Evolutionary conservation across 257 asterid species (phyloP).

Genomic region (Primulina tabacum): DNA sequence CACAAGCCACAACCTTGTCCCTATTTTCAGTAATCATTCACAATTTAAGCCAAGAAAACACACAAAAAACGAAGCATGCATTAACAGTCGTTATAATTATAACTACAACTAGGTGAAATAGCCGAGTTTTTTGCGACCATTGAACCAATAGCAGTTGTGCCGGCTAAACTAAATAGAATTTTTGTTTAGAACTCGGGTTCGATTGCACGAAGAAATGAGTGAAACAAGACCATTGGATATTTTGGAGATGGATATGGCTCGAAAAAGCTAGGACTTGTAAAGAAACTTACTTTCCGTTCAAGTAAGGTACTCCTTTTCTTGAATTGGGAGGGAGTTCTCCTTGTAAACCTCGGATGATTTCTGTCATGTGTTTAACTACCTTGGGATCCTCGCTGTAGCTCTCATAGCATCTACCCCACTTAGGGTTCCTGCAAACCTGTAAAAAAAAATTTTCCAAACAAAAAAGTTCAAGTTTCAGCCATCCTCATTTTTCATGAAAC

Average conservation of each 20-base stretch:
- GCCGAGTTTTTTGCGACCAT: too few relatives aligned
- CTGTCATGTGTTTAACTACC: constrained; percentile 26
- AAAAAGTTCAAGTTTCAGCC: too few relatives aligned
- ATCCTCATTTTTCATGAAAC: too few relatives aligned
- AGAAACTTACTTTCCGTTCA: constrained; percentile 25
- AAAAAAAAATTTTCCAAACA: too few relatives aligned
- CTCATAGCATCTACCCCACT: constrained; percentile 34
- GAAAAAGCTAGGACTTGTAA: too few relatives aligned
- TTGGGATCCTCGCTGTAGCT: constrained; percentile 25
- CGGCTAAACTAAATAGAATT: too few relatives aligned
- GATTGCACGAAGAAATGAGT: too few relatives aligned
- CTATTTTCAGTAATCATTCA: neutral
- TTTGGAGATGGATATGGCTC: too few relatives aligned
- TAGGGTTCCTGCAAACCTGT: constrained; percentile 29
- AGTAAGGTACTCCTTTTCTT: constrained; percentile 25
- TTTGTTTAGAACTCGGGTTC: too few relatives aligned
- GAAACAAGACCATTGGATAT: too few relatives aligned
- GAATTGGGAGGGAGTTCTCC: constrained; percentile 26
- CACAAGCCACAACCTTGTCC: constrained; percentile 24
- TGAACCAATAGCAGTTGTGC: too few relatives aligned
- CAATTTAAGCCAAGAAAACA: neutral
- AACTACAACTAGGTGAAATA: neutral
- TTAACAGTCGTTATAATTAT: too few relatives aligned
- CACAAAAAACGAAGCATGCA: neutral
- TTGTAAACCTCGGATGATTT: constrained; percentile 28